phyloP scores from a whole-genome alignment of 768 basidiomycete genomes.

The Naganishia vaughanmartiniae region DNA sequence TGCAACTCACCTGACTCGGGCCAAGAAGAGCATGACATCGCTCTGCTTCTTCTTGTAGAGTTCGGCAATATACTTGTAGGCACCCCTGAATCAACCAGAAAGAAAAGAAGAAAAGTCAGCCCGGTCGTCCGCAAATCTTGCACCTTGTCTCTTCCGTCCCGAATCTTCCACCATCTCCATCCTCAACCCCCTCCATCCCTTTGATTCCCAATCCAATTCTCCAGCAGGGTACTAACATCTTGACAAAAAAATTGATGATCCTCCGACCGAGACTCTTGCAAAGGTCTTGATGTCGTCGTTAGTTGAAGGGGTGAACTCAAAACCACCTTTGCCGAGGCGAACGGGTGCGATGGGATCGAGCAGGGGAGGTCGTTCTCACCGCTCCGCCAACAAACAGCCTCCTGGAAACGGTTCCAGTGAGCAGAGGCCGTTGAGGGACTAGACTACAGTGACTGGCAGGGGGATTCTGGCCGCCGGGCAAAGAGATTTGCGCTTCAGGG shows the following conservation, averaged over 20 bases:
- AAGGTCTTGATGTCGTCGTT: constrained; percentile 13
- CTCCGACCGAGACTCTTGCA: constrained; percentile 25
- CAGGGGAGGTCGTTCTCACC: constrained; percentile 25
- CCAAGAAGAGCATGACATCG: constrained; percentile 87
- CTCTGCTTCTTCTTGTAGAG: constrained; percentile 78
- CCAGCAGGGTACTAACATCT: constrained; percentile 20
- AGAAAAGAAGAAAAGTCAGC: constrained; percentile 6
- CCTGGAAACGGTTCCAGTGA: neutral
- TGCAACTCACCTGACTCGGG: constrained; percentile 78
- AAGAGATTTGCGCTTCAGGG: no score
- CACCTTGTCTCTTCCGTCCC: no score
- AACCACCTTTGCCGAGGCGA: neutral
- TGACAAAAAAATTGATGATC: constrained; percentile 21
- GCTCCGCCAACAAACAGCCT: neutral
- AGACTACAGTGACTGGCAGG: no score
- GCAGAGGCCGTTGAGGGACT: neutral
- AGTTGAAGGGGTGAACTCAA: constrained; percentile 27
- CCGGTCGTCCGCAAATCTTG: no score
- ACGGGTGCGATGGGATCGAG: neutral
- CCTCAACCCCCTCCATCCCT: no score
- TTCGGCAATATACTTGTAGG: constrained; percentile 81
- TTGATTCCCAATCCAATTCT: no score
- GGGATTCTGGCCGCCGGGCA: no score
- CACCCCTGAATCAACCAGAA: constrained; percentile 32
- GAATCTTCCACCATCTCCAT: neutral